Evolutionary conservation across 495 filamentous ascomycete species (phyloP).

Genomic region (Penicillium lagena): DNA sequence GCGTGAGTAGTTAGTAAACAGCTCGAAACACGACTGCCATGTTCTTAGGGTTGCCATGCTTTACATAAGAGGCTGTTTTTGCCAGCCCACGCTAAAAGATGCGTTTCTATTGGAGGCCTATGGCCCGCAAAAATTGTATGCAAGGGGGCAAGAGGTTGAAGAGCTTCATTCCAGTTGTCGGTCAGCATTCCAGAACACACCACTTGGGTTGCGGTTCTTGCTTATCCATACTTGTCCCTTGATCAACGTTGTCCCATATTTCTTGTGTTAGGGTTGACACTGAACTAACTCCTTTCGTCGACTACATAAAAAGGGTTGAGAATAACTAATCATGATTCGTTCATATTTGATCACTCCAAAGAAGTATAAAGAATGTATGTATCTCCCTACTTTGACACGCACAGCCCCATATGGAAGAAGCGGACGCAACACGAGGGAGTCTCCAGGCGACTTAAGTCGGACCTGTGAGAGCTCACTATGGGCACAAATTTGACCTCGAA

Average conservation of each 20-base stretch:
- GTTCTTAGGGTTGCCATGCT: too few species aligned
- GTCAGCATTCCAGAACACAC: conserved; percentile 2
- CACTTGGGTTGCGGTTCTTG: background rate
- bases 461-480: conserved; percentile 26
- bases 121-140: too few species aligned
- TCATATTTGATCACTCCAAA: background rate
- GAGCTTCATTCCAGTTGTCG: background rate
- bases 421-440: conserved; percentile 46
- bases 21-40: too few species aligned
- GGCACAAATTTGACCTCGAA: conserved; percentile 47
- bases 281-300: background rate
- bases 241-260: background rate
- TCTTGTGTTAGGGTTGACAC: too few species aligned
- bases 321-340: background rate
- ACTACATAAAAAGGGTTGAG: background rate
- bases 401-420: conserved; percentile 33
- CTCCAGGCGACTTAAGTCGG: conserved; percentile 20
- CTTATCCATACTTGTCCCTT: background rate
- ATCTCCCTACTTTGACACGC: conserved; percentile 47
- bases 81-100: too few species aligned
- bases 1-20: too few species aligned
- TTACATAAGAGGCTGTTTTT: too few species aligned
- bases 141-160: too few species aligned
- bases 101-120: too few species aligned
- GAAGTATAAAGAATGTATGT: conserved; percentile 23